A percentile compares a stretch with the other conserved stretches of the same genome.
These are phyloP conservation scores for Cladosporium halotolerans DNA, from an alignment of 2,329 filamentous ascomycete genomes.

Conservation along the genomic window DNA sequence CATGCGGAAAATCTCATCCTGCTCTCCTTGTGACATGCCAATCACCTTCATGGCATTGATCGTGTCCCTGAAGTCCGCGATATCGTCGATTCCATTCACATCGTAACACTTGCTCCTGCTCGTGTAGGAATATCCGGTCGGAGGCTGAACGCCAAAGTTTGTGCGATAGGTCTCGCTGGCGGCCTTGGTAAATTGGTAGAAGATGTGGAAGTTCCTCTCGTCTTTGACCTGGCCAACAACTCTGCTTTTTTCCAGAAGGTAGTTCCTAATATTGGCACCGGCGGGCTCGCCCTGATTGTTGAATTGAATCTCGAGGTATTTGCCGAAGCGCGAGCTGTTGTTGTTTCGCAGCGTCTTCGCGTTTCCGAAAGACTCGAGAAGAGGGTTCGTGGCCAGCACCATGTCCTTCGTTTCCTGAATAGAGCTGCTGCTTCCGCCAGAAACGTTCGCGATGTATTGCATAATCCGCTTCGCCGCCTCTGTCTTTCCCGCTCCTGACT, in stretches of 20 bases:
- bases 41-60: slow-evolving; percentile 93
- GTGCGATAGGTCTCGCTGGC: slow-evolving; percentile 82
- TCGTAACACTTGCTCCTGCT: slow-evolving; percentile 92
- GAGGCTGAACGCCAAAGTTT: slow-evolving; percentile 83
- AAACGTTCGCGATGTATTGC: slow-evolving; percentile 98
- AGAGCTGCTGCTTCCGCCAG: slow-evolving; percentile 73
- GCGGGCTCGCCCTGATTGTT: slow-evolving; percentile 86
- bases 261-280: slow-evolving; percentile 97
- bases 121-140: slow-evolving; percentile 88
- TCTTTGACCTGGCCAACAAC: slow-evolving; percentile 92
- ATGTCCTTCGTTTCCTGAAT: slow-evolving; percentile 99
- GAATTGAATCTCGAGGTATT: slow-evolving; percentile 96
- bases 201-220: slow-evolving; percentile 98
- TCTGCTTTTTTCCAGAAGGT: slow-evolving; percentile 88
- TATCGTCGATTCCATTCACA: slow-evolving; percentile 88
- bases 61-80: slow-evolving; percentile 82
- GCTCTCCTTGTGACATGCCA: slow-evolving; percentile 77
- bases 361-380: slow-evolving; percentile 96
- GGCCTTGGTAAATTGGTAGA: slow-evolving; percentile 97
- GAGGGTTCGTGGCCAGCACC: slow-evolving; percentile 94
- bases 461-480: slow-evolving; percentile 98
- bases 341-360: slow-evolving; percentile 97
- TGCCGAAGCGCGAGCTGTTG: slow-evolving; percentile 97
- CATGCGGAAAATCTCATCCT: slow-evolving; percentile 96
- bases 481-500: slow-evolving; percentile 96